Conservation (phyloP, 805 yeast species). For the Wickerhamomyces xylosicus region DNA sequence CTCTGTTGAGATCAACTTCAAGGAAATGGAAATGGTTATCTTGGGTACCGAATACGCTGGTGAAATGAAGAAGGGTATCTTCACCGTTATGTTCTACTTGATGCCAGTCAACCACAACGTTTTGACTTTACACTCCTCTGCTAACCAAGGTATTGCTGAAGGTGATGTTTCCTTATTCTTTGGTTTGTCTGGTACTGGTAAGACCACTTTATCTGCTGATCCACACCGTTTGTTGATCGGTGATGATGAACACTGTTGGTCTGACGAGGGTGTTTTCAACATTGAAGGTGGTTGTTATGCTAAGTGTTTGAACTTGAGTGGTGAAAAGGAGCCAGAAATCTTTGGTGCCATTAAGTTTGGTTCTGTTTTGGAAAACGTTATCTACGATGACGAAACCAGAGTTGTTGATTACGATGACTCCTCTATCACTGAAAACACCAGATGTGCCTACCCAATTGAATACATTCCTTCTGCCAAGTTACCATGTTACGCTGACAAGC, state of each 20-base stretch:
- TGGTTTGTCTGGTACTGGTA: conserved; percentile 97
- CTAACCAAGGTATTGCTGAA: conserved; percentile 74
- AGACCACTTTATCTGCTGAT: conserved; percentile 94
- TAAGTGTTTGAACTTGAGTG: conserved; percentile 82
- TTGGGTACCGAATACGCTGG: conserved; percentile 99
- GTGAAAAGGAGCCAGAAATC: conserved; percentile 95
- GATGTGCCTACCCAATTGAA: conserved; percentile 98
- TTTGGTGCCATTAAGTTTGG: conserved; percentile 93
- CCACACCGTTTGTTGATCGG: conserved; percentile 91
- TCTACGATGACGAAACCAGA: conserved; percentile 69
- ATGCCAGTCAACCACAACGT: conserved; percentile 93
- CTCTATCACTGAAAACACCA: conserved; percentile 88
- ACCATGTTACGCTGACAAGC: conserved; percentile 84
- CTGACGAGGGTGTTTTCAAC: conserved; percentile 96
- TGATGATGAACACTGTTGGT: conserved; percentile 99
- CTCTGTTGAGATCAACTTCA: conserved; percentile 92
- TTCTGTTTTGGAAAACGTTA: conserved; percentile 87
- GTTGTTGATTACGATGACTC: conserved; percentile 78
- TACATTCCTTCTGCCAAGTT: conserved; percentile 92
- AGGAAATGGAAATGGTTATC: conserved; percentile 97
- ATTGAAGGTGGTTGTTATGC: conserved; percentile 99
- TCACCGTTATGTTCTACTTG: conserved; percentile 97
- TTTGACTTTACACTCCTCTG: conserved; percentile 89
- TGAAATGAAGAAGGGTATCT: conserved; percentile 98
- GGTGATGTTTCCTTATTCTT: conserved; percentile 92